Evolutionary conservation across 2,329 filamentous ascomycete species (phyloP), one percentile per base, ranked within the genome.

Genomic region (Fusarium incarnatum): DNA sequence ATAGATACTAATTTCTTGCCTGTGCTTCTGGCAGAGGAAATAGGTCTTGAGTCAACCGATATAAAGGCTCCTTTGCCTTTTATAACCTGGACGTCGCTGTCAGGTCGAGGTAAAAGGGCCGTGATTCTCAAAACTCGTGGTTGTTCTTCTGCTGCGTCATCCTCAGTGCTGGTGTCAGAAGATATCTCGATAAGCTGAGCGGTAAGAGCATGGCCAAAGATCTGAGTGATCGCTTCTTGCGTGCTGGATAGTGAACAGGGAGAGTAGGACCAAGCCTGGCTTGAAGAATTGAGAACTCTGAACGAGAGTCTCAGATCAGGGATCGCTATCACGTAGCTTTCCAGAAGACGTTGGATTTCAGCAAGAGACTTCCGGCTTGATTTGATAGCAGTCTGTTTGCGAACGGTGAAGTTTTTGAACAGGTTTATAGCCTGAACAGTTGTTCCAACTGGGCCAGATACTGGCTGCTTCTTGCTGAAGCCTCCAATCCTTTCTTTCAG

Each of bases 41-140:
- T 80, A 6, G 92, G 92, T 20, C 92, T 85, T 16, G 84, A 84
- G 75, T 94, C 91, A 23, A 94, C 83, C 1, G 90, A 92, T 32
- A 94, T 79, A 75, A 89, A 94, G 7, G 85, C 79, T 1, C 86
- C 83, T n/a, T 81, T 85, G 8, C 73, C 68, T 47, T 81, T 80
- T 34, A 87, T 69, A n/a, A 79, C 83, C 3, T 78, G 74, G 4
- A 72, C 48, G 32, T 85, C 79, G 20, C 86, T 84, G 57, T 83
- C 80, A 6, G 81, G 80, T 32, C 78, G 85, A 1, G 91, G 88
- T 1, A 94, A 73, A 53, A 90, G 85, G 2, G 87, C 88, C 54
- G 56, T 58, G 18, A 76, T 56, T 34, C 22, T 42, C 15, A 70
- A 11, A 5, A 56, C 46, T 34, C 52, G 60, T 8, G 57, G 49